Evolutionary conservation across 1,284 basidiomycete genomes (phyloP).

Genomic region (Ceratobasidium papillatum): DNA sequence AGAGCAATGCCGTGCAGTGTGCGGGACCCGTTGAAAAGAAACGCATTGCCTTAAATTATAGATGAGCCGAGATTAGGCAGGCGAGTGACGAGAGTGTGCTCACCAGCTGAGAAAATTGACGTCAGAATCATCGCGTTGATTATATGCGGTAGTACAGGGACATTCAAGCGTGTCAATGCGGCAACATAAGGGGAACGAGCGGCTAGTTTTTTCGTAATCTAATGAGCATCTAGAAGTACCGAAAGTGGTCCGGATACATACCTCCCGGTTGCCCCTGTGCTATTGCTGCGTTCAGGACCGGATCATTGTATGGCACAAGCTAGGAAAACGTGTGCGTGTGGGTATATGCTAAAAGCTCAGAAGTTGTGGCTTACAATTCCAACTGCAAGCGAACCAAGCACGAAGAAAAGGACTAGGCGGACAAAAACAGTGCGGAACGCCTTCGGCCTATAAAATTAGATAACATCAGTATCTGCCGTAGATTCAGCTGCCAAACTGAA

Average conservation of each 20-base stretch:
- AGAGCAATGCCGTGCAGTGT: slow-evolving; percentile 49
- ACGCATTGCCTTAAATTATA: slow-evolving; percentile 44
- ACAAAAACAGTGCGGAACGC: slow-evolving; percentile 36
- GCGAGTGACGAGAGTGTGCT: not conserved
- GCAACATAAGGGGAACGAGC: slow-evolving; percentile 39
- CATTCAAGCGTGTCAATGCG: slow-evolving; percentile 29
- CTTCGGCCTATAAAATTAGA: slow-evolving; percentile 18
- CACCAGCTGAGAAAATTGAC: slow-evolving; percentile 38
- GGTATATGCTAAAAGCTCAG: not conserved
- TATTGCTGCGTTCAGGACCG: slow-evolving; percentile 27
- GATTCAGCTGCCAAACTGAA: not conserved
- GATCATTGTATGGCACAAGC: slow-evolving; percentile 40
- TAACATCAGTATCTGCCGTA: not conserved
- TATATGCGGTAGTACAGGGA: slow-evolving; percentile 41
- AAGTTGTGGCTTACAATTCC: slow-evolving; percentile 29
- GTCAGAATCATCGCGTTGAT: slow-evolving; percentile 40
- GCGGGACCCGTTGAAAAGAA: slow-evolving; percentile 49
- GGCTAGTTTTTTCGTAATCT: not conserved
- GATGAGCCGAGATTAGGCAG: not conserved
- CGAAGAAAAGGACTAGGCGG: slow-evolving; percentile 38
- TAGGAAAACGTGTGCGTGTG: not conserved
- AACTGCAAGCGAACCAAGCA: slow-evolving; percentile 39
- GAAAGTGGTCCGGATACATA: not conserved
- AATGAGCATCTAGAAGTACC: not conserved
- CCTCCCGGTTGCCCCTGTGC: slow-evolving; percentile 29